Evolutionary conservation across 805 yeast genomes (phyloP).

Genomic region (Cyberlindnera veronae): DNA sequence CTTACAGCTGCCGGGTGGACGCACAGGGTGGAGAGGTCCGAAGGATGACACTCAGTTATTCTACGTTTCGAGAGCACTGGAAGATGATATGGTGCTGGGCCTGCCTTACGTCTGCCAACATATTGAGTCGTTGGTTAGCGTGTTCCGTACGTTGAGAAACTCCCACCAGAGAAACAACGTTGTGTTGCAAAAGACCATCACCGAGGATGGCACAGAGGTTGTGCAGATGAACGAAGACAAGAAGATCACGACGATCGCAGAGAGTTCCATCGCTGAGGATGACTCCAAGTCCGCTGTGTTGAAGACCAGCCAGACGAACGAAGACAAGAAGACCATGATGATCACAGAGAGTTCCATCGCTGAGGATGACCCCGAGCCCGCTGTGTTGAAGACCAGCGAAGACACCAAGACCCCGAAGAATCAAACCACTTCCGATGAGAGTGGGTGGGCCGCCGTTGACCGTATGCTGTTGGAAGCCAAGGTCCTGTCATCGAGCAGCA

Average conservation of each 20-base stretch:
- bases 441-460: neutral
- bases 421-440: too few relatives aligned
- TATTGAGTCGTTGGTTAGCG: neutral
- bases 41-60: neutral
- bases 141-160: neutral
- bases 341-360: neutral
- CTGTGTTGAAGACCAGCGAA: neutral
- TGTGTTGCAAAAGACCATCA: neutral
- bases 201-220: neutral
- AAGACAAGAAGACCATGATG: neutral
- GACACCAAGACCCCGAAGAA: too few relatives aligned
- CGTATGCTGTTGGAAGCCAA: neutral
- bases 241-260: neutral
- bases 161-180: neutral
- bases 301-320: neutral
- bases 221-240: neutral
- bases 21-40: neutral
- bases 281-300: neutral
- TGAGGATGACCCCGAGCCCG: neutral
- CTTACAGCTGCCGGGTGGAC: neutral
- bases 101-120: neutral
- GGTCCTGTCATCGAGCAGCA: neutral
- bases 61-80: neutral
- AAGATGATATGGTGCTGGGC: neutral
- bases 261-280: neutral